Evolutionary conservation across 352 stramenopile genomes (phyloP), one percentile per base, ranked within the genome.

Genomic region (Phytophthora pistaciae): DNA sequence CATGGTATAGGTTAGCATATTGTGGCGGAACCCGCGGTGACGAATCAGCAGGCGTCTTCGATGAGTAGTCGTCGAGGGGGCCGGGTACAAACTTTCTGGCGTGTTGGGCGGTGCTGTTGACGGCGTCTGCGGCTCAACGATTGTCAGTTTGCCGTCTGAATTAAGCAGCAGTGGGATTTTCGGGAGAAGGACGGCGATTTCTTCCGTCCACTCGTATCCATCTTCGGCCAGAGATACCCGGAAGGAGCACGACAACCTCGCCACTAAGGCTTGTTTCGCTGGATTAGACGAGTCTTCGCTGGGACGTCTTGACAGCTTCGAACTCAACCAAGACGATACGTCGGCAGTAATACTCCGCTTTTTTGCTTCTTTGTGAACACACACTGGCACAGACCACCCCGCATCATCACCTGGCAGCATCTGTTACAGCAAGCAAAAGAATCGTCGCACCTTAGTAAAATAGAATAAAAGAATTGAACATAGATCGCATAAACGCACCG

Each of bases 1-100:
- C 49, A 91, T 80, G 0, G 86, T 91, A 54, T 84, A 90, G n/a
- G 89, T 92, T 18, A 94, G 61, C 81, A 94, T 89, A 36, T 82
- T 73, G 56, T 95, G 85, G 11, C 57, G 71, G 21, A 85, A 85
- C 1, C 33, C 58, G n/a, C 53, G 58, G 16, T 90, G 77, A 2
- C 78, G 87, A 46, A 96, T 75, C 2, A 96, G 57, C n/a, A 91
- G 58, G 48, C 87, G 80, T 56, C 87, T 78, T 57, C 87, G 72
- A 10, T 77, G 64, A 0, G 78, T 86, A 10, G 84, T 71, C 0
- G 81, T 86, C 16, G 84, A 83, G 18, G 85, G 75, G 0, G 67
- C 11, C 16, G 79, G 70, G 70, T 92, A 95, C 31, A 75, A 33
- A 5, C 64, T 60, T 14, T 72, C n/a, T 44, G 65, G 67, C 1